phyloP scores from a whole-genome alignment of 495 filamentous ascomycete genomes.

The Aspergillus carlsbadensis region DNA sequence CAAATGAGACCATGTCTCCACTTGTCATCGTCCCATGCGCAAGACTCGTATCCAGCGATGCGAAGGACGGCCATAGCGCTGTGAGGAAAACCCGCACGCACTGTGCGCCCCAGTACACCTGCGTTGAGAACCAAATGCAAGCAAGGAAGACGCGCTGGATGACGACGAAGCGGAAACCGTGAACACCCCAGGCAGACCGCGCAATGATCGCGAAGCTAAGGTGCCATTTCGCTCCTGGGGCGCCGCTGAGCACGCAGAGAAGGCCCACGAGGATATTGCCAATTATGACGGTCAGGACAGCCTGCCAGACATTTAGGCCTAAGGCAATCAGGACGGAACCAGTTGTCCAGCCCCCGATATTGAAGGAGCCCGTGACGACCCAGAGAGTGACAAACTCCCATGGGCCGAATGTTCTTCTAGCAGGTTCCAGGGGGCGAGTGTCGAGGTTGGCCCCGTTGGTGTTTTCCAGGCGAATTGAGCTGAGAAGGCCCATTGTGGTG shows the following conservation, averaged over 20 bases:
- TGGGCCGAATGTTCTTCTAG: background rate
- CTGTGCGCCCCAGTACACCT: conserved; percentile 1
- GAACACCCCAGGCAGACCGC: background rate
- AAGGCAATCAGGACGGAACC: conserved; percentile 7
- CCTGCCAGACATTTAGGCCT: conserved; percentile 7
- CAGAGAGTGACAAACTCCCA: conserved; percentile 9
- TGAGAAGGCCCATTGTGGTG: too few species aligned
- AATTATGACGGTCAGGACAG: background rate
- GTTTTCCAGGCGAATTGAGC: too few species aligned
- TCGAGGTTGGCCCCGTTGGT: conserved; percentile 3
- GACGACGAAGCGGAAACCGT: too few species aligned
- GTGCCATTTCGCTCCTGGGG: conserved; percentile 8
- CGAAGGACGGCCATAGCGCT: conserved; percentile 1
- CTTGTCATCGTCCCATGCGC: conserved; percentile 1
- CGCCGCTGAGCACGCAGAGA: background rate
- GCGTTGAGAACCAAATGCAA: conserved; percentile 6
- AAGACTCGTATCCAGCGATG: background rate
- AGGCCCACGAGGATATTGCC: conserved; percentile 1
- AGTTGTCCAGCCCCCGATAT: conserved; percentile 6
- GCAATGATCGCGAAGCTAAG: conserved; percentile 1
- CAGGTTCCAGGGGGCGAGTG: background rate
- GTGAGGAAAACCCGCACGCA: conserved; percentile 2
- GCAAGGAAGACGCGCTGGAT: conserved; percentile 1
- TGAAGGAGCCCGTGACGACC: conserved; percentile 8
- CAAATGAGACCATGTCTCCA: conserved; percentile 3